Evolutionary conservation across 306 rosid species (phyloP).

Genomic region (Bauhinia variegata): DNA sequence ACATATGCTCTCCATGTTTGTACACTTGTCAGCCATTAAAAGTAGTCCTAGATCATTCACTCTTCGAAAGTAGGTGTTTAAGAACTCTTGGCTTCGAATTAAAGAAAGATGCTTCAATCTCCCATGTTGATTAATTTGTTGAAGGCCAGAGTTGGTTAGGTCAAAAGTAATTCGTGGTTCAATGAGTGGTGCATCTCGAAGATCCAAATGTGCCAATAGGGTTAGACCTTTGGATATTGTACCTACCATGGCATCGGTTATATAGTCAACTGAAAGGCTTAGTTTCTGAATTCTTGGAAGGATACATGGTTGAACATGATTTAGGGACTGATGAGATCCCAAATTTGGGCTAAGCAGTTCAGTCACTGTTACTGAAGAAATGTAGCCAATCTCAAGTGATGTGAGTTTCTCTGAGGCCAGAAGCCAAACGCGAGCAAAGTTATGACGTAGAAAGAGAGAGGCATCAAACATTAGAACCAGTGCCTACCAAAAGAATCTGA

Average conservation of each 20-base stretch:
- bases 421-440: conserved; percentile 78
- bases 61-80: conserved; percentile 68
- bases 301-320: conserved; percentile 50
- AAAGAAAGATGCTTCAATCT: conserved; percentile 81
- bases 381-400: conserved; percentile 88
- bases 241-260: conserved; percentile 83
- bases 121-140: conserved; percentile 81
- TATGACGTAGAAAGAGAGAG: conserved; percentile 71
- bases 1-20: conserved; percentile 80
- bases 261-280: conserved; percentile 82
- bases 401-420: conserved; percentile 75
- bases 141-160: conserved; percentile 88
- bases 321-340: conserved; percentile 54
- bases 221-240: conserved; percentile 68
- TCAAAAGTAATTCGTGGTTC: conserved; percentile 80
- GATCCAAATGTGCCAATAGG: conserved; percentile 81
- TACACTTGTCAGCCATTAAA: conserved; percentile 86
- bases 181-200: conserved; percentile 83
- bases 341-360: conserved; percentile 78
- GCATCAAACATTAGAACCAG: conserved; percentile 86
- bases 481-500: conserved; percentile 52
- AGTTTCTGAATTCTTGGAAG: conserved; percentile 79
- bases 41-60: conserved; percentile 91
- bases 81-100: conserved; percentile 81
- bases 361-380: conserved; percentile 77